Percentiles rank a stretch among this genome's conserved stretches.
Conservation (phyloP, 2,329 filamentous ascomycete genomes). For the Davidsoniella neocaledoniae region DNA sequence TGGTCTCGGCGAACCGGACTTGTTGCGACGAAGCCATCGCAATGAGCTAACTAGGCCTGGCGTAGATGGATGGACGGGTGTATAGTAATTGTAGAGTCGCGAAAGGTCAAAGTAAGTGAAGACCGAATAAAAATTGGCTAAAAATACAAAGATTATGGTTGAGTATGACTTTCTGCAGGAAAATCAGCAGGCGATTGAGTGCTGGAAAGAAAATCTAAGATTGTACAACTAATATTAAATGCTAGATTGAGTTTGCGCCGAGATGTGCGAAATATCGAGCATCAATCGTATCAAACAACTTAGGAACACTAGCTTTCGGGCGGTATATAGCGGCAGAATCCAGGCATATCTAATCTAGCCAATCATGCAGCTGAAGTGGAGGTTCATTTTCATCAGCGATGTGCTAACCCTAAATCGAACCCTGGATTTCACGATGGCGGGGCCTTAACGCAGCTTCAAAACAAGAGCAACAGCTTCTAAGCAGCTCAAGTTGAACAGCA, state of each 20-base stretch:
- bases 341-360: neutral
- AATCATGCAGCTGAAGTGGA: conserved; percentile 6
- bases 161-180: neutral
- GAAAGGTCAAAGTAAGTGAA: neutral
- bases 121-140: neutral
- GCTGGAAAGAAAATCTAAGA: neutral
- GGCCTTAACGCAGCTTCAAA: neutral
- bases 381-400: neutral
- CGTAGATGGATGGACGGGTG: neutral
- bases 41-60: neutral
- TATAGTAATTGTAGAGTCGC: neutral
- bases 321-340: conserved; percentile 7
- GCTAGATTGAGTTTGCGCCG: neutral
- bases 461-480: neutral
- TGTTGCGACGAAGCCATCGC: conserved; percentile 34
- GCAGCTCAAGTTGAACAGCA: too few species aligned
- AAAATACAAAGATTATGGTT: neutral
- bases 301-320: conserved; percentile 4
- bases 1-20: conserved; percentile 47
- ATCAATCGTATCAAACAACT: neutral
- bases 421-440: conserved; percentile 3
- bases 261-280: neutral
- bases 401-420: neutral
- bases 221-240: neutral
- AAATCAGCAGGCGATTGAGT: neutral